Percentiles rank a stretch among this genome's conserved stretches.
These are phyloP conservation scores for Aspergillus pseudoterreus DNA, from an alignment of 2,329 filamentous ascomycete species.

Conservation along the genomic window DNA sequence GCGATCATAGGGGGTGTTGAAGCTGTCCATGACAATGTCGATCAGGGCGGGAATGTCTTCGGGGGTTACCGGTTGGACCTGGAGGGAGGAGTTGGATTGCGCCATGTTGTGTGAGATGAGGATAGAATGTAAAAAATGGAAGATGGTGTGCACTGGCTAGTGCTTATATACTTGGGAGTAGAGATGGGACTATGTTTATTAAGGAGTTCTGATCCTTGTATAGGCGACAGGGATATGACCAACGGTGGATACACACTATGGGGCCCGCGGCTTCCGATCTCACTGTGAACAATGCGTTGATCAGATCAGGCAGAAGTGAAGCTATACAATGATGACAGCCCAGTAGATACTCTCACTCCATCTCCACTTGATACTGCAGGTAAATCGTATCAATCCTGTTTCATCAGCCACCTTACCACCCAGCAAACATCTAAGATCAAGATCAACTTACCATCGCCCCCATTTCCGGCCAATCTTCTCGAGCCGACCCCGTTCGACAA, in stretches of 20 bases:
- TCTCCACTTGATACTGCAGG: not conserved
- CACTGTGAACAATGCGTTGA: too few species aligned
- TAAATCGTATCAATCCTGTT: not conserved
- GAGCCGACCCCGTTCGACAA: conserved; percentile 36
- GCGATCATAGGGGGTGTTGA: conserved; percentile 18
- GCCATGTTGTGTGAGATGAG: not conserved
- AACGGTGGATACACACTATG: too few species aligned
- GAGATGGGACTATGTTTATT: too few species aligned
- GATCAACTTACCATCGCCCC: conserved; percentile 26
- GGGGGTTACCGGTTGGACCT: conserved; percentile 15
- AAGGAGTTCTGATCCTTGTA: too few species aligned
- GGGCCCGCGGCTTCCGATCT: too few species aligned
- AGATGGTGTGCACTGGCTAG: too few species aligned
- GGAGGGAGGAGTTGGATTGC: not conserved
- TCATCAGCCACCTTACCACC: not conserved
- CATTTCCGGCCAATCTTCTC: conserved; percentile 37
- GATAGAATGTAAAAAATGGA: too few species aligned
- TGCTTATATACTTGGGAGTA: too few species aligned
- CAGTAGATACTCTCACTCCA: not conserved
- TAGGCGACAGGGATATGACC: too few species aligned
- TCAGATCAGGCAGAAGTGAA: too few species aligned
- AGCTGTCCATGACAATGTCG: conserved; percentile 23
- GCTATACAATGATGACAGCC: too few species aligned
- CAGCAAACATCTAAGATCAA: too few species aligned
- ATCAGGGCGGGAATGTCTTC: conserved; percentile 22